phyloP scores from a whole-genome alignment of 140 eudicot species.

The Senecio squalidus region DNA sequence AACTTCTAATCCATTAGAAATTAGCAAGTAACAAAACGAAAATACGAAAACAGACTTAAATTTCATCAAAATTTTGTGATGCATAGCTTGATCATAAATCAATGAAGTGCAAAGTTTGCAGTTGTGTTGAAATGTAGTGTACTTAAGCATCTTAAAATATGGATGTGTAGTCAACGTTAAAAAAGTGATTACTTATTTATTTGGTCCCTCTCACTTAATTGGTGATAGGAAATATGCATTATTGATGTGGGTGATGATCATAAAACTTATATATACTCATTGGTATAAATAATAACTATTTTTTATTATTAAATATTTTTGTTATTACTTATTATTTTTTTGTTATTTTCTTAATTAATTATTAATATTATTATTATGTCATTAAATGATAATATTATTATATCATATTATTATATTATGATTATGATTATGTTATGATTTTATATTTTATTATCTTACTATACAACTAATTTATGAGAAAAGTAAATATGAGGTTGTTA shows the following conservation, averaged over 20 bases:
- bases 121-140: conserved; percentile 19
- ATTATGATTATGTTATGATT: too few relatives aligned
- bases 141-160: background rate
- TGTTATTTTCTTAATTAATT: too few relatives aligned
- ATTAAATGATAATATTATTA: too few relatives aligned
- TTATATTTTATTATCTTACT: too few relatives aligned
- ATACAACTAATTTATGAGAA: too few relatives aligned
- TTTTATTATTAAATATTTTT: too few relatives aligned
- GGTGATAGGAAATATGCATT: conserved; percentile 11
- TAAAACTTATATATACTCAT: background rate
- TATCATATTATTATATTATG: too few relatives aligned
- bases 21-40: conserved; percentile 12
- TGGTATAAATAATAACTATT: background rate
- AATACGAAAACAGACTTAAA: conserved; percentile 9
- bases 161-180: conserved; percentile 4
- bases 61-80: conserved; percentile 7
- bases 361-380: too few relatives aligned
- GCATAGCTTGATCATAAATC: background rate
- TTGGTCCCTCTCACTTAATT: background rate
- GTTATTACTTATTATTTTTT: too few relatives aligned
- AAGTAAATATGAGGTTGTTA: too few relatives aligned
- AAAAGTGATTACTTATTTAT: background rate
- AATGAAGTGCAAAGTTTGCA: conserved; percentile 9
- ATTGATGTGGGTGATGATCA: conserved; percentile 10
- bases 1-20: conserved; percentile 14